Evolutionary conservation across 495 filamentous ascomycete species (phyloP), one percentile per base, ranked within the genome.

Genomic region (Penicillium subrubescens): DNA sequence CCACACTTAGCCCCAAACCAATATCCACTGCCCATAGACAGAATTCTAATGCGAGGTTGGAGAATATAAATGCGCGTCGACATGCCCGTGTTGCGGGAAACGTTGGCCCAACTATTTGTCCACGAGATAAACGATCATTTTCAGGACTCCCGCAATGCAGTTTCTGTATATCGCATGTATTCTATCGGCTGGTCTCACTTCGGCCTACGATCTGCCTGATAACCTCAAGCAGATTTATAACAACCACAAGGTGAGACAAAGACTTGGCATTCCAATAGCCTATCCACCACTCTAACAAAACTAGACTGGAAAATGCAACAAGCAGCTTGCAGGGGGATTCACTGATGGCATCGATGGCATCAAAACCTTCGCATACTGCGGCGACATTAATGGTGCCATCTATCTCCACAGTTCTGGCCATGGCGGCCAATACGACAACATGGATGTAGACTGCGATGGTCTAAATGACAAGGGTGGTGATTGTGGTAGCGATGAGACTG

Each of bases 391-490:
- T 33, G 64, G 67, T 8, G 71, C 62, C n/a, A 73, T 79, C 52
- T 79, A 62, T 64, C 62, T 78, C 8, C 70, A 77, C 27, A 66
- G 67, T 44, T 57, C 65, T 1, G 55, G 43, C 5, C 68, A 66
- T 27, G 66, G 69, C 0, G 70, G 69, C 7, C 35, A 68, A 54
- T 75, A 75, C 43, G 70, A 60, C 21, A 67, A 78, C 72, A 89
- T 90, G 86, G 88, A 90, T 68, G 79, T 91, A 58, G 88, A 90
- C 74, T 90, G 89, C 69, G 87, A 91, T 63, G 89, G 88, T 8
- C 71, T 74, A n/a, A 80, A 86, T 60, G 70, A 75, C 11, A 68
- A 74, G 5, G 70, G 71, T 0, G 84, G 83, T 0, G 82, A 82
- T 60, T 88, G 87, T 64, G 72, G 68, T 21, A 79, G 77, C 54